A percentile compares a stretch with the other conserved stretches of the same genome.
These are phyloP conservation scores for Austroboletus eburneus DNA, from an alignment of 768 basidiomycete genomes.

Conservation along the genomic window DNA sequence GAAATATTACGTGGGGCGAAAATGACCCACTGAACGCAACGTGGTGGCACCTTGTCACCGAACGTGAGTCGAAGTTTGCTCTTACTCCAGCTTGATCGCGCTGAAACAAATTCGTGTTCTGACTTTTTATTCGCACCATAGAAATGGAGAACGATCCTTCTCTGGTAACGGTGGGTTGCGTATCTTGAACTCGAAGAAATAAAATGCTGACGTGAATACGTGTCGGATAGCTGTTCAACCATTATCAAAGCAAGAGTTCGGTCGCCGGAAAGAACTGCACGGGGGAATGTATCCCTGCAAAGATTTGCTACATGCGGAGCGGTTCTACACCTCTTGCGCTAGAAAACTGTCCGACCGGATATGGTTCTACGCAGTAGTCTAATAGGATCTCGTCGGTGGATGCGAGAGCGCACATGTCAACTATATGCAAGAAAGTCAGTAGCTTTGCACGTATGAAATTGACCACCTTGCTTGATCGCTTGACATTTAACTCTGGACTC, in stretches of 20 bases:
- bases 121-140: neutral
- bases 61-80: conserved; percentile 37
- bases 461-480: too few species aligned
- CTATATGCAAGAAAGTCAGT: too few species aligned
- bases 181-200: neutral
- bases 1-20: conserved; percentile 46
- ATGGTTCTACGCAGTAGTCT: neutral
- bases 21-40: conserved; percentile 69
- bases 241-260: conserved; percentile 62
- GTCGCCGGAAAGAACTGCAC: conserved; percentile 46
- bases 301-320: conserved; percentile 68
- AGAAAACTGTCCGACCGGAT: conserved; percentile 42
- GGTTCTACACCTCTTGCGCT: conserved; percentile 54
- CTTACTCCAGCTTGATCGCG: too few species aligned
- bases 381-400: too few species aligned
- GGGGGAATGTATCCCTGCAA: conserved; percentile 53
- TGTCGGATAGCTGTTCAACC: conserved; percentile 48
- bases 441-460: too few species aligned
- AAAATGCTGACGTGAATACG: conserved; percentile 14
- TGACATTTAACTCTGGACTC: too few species aligned
- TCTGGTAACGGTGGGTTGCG: conserved; percentile 9
- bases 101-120: neutral
- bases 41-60: conserved; percentile 74
- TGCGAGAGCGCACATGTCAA: too few species aligned
- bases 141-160: conserved; percentile 13